phyloP scores from a whole-genome alignment of 371 early-diverging fungal species.

The Mortierella sp. region DNA sequence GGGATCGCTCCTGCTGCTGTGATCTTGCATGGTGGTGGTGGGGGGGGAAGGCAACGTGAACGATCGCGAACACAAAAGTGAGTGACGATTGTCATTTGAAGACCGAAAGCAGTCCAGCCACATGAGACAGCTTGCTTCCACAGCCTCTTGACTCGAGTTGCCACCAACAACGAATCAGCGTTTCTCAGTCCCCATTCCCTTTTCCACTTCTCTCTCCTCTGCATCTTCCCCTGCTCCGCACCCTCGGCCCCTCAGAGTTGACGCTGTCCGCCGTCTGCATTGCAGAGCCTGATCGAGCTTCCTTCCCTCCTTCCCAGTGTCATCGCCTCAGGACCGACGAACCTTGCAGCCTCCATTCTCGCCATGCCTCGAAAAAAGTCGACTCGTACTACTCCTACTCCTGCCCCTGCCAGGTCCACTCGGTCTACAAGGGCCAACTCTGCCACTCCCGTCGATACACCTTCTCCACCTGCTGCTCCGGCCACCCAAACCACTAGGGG shows the following conservation, averaged over 20 bases:
- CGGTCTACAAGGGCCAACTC: conserved; percentile 22
- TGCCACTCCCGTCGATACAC: too few relatives aligned
- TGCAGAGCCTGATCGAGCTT: too few relatives aligned
- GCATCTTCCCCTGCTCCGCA: not conserved
- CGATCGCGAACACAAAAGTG: too few relatives aligned
- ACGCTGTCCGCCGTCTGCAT: too few relatives aligned
- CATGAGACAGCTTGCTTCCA: too few relatives aligned
- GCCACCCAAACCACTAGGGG: too few relatives aligned
- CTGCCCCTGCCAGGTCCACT: conserved; percentile 14
- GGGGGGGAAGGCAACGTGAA: too few relatives aligned
- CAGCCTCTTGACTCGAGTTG: not conserved
- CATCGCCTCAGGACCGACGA: not conserved
- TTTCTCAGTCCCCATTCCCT: not conserved
- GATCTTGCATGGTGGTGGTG: too few relatives aligned
- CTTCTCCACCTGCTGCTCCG: too few relatives aligned
- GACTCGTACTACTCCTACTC: not conserved
- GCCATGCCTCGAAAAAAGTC: conserved; percentile 44
- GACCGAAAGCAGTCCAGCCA: too few relatives aligned
- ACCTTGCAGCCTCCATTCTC: not conserved
- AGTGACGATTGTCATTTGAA: too few relatives aligned
- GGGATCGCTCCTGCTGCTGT: too few relatives aligned
- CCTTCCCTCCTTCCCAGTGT: not conserved
- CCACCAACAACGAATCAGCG: conserved; percentile 14
- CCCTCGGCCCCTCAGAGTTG: not conserved
- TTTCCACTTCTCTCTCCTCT: conserved; percentile 2